Evolutionary conservation across 306 rosid species (phyloP).

Genomic region (Dryas octopetala): DNA sequence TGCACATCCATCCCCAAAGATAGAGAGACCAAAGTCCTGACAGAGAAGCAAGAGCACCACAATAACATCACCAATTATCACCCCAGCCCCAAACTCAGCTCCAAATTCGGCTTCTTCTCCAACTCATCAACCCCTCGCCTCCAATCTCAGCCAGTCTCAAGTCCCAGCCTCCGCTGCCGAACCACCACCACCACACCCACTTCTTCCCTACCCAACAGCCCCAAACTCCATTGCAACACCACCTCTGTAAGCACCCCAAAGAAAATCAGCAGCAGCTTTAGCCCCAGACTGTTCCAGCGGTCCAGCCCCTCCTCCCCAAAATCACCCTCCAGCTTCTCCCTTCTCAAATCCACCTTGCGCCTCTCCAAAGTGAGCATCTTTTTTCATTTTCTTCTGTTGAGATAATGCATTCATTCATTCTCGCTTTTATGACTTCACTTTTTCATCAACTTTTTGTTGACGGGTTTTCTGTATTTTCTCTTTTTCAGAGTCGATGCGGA

Average conservation of each 20-base stretch:
- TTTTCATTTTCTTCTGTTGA: not conserved
- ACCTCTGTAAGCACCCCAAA: conserved; percentile 26
- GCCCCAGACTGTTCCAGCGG: conserved; percentile 49
- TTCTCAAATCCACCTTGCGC: conserved; percentile 66
- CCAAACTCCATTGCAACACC: conserved; percentile 64
- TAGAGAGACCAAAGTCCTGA: conserved; percentile 35
- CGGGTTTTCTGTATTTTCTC: not conserved
- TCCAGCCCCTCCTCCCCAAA: conserved; percentile 77
- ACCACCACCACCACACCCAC: conserved; percentile 43
- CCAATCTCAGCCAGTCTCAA: conserved; percentile 50
- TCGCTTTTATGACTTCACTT: not conserved
- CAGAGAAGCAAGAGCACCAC: conserved; percentile 41
- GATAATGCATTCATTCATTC: not conserved
- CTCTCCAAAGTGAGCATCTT: conserved; percentile 57
- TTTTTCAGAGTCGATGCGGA: conserved; percentile 82
- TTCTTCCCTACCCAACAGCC: conserved; percentile 67
- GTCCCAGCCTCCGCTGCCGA: conserved; percentile 74
- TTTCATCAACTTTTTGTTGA: conserved; percentile 2
- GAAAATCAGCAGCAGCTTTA: conserved; percentile 32
- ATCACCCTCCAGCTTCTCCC: conserved; percentile 82
- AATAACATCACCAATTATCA: conserved; percentile 22
- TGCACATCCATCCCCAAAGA: conserved; percentile 83
- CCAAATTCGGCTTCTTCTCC: conserved; percentile 81
- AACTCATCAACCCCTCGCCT: conserved; percentile 79
- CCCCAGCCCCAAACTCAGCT: conserved; percentile 58